Evolutionary conservation across 2,329 filamentous ascomycete genomes (phyloP).

Genomic region (Chrysoporthe austroafricana): DNA sequence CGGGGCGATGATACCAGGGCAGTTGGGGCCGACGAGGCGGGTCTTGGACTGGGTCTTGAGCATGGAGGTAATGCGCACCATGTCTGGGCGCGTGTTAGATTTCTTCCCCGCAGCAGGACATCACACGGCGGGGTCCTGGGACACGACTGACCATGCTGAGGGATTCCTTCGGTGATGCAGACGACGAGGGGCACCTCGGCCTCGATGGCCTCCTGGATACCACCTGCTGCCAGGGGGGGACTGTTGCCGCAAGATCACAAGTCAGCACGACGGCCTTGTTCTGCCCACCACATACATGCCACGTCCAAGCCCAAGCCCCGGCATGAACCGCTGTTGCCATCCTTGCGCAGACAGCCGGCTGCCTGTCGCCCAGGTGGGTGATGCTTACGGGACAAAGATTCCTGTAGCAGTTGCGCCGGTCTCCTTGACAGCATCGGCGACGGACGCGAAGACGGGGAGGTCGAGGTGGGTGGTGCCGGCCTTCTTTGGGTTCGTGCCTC

Average conservation of each 20-base stretch:
- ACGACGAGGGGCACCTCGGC: slow-evolving; percentile 95
- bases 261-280: slow-evolving; percentile 10
- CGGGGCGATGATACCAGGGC: slow-evolving; percentile 91
- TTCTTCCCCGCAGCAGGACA: slow-evolving; percentile 14
- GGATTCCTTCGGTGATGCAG: slow-evolving; percentile 97
- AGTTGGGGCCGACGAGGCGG: slow-evolving; percentile 95
- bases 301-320: background rate
- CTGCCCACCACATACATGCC: background rate
- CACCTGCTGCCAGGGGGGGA: slow-evolving; percentile 85
- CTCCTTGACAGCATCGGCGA: slow-evolving; percentile 85
- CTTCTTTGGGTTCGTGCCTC: slow-evolving; percentile 99
- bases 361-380: slow-evolving; percentile 48
- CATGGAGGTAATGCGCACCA: slow-evolving; percentile 98
- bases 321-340: too few species aligned
- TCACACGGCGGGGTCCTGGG: background rate
- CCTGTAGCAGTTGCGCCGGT: slow-evolving; percentile 90
- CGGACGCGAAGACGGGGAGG: slow-evolving; percentile 89
- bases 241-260: slow-evolving; percentile 47
- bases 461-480: slow-evolving; percentile 87
- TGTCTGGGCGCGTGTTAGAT: slow-evolving; percentile 62
- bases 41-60: slow-evolving; percentile 98
- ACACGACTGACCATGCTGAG: slow-evolving; percentile 78
- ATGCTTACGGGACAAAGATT: slow-evolving; percentile 89
- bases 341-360: background rate
- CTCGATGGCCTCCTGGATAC: slow-evolving; percentile 94